A percentile compares a stretch with the other conserved stretches of the same genome.
phyloP scores from a whole-genome alignment of 2,329 filamentous ascomycete species.

The Beauveria scarabaeidicola region DNA sequence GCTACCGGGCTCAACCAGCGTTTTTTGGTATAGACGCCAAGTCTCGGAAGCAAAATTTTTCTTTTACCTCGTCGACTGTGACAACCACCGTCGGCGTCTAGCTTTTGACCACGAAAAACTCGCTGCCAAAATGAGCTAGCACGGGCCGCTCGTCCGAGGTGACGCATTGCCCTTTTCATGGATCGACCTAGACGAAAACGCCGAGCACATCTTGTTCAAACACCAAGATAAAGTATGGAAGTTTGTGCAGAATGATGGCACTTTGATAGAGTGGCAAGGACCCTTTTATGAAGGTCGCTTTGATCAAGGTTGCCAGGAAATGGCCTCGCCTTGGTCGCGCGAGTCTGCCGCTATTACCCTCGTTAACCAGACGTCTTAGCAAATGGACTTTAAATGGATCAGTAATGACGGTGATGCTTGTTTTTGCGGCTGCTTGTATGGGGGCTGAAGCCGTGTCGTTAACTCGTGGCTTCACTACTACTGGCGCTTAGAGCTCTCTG shows the following conservation, averaged over 20 bases:
- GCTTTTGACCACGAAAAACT: constrained; percentile 20
- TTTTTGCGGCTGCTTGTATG: too few relatives aligned
- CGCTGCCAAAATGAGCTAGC: constrained; percentile 13
- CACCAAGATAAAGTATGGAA: constrained; percentile 15
- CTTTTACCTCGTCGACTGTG: constrained; percentile 18
- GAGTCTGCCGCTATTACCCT: constrained; percentile 15
- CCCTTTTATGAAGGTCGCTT: constrained; percentile 10
- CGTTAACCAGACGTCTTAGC: constrained; percentile 21
- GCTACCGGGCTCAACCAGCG: constrained; percentile 13
- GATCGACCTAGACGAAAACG: constrained; percentile 15
- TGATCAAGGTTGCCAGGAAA: constrained; percentile 14
- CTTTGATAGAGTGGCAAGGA: constrained; percentile 15
- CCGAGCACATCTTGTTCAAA: constrained; percentile 15
- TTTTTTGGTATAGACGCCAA: constrained; percentile 21
- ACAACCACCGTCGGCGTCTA: constrained; percentile 6
- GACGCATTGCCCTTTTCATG: constrained; percentile 17
- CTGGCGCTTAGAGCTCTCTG: too few relatives aligned
- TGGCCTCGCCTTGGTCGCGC: constrained; percentile 14
- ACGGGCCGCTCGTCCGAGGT: constrained; percentile 7
- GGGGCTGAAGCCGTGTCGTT: too few relatives aligned
- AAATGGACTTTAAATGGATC: too few relatives aligned
- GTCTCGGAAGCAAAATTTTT: constrained; percentile 10
- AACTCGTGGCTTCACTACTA: too few relatives aligned
- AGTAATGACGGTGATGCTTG: too few relatives aligned
- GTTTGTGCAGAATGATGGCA: constrained; percentile 13